Evolutionary conservation across 176 grass and related monocot genomes (phyloP), one percentile per base, ranked within the genome.

Genomic region (Pontederia paniculata): DNA sequence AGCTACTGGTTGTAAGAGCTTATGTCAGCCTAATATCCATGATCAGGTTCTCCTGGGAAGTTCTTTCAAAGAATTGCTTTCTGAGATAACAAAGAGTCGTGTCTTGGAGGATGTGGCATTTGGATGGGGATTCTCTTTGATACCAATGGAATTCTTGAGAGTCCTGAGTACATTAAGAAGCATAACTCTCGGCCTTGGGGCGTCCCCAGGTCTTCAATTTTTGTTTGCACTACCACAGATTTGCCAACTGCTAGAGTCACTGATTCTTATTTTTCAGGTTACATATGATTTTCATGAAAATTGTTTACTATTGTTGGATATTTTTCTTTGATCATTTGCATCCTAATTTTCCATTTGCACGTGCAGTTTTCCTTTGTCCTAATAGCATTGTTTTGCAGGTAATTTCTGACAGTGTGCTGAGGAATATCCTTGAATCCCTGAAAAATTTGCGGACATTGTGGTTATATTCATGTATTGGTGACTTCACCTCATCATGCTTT

Each of bases 241-340:
- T 68, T 88, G 88, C 42, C 88, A 83, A 53, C 75, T 74, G 46
- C 71, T 94, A 0, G 80, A 94, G 50, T 81, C 77, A 58, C 72
- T 94, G 58, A 60, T 78, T 68, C 70, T 94, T 47, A 72, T 78
- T 54, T 94, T 94, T 78, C 88, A 94, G 88, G 88, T 94, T 54
- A 28, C 64, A 67, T 42, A 52, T 16, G 19, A 45, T 8, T 41
- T 12, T 23, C 20, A 54, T 12, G 42, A 8, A 51, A 12, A 23
- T 15, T 52, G 46, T 62, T 3, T 23, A 50, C 17, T 64, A 55
- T n/a, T 9, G 54, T 7, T 80, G 47, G 17, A 1, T 65, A 43
- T 45, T 48, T 37, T 52, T 64, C 10, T 48, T 53, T 62, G 52
- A 53, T 42, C 28, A 37, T 37, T 6, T 37, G 28, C 28, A 37